A percentile compares a stretch with the other conserved stretches of the same genome.
phyloP scores from a whole-genome alignment of 75 land plant genomes.

The Picea sitchensis region DNA sequence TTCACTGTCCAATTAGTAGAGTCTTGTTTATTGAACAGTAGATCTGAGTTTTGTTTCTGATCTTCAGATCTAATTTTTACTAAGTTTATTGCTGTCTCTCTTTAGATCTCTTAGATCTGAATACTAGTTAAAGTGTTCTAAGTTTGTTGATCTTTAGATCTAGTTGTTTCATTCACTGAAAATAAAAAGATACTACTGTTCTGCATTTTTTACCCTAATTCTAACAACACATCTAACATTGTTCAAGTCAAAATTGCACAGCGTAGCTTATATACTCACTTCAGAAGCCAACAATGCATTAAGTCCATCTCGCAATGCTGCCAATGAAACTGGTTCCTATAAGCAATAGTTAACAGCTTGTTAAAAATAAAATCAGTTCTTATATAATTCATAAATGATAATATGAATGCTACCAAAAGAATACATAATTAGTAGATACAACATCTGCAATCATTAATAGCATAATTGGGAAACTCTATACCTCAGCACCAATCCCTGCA shows the following conservation, averaged over 20 bases:
- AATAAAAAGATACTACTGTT: too few species aligned
- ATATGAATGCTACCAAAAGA: background rate
- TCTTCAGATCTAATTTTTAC: too few species aligned
- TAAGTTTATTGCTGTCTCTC: too few species aligned
- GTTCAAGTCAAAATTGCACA: background rate
- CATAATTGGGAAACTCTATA: background rate
- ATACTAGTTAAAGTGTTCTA: too few species aligned
- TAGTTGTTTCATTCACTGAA: too few species aligned
- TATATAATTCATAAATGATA: background rate
- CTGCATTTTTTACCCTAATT: too few species aligned
- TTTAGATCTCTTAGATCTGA: too few species aligned
- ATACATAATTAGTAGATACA: background rate
- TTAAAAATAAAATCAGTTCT: too few species aligned
- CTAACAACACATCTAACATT: background rate
- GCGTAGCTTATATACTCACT: slow-evolving; percentile 1
- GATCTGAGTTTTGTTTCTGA: too few species aligned
- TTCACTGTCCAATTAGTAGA: too few species aligned
- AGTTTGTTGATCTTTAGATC: too few species aligned
- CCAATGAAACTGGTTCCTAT: slow-evolving; percentile 3
- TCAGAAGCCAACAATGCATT: slow-evolving; percentile 14
- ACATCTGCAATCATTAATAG: background rate
- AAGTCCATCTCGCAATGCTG: slow-evolving; percentile 11
- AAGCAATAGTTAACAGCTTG: background rate
- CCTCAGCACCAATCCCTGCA: slow-evolving; percentile 6
- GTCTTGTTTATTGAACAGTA: too few species aligned